Conservation (phyloP, 805 yeast genomes). For the Barnettozyma sp. region DNA sequence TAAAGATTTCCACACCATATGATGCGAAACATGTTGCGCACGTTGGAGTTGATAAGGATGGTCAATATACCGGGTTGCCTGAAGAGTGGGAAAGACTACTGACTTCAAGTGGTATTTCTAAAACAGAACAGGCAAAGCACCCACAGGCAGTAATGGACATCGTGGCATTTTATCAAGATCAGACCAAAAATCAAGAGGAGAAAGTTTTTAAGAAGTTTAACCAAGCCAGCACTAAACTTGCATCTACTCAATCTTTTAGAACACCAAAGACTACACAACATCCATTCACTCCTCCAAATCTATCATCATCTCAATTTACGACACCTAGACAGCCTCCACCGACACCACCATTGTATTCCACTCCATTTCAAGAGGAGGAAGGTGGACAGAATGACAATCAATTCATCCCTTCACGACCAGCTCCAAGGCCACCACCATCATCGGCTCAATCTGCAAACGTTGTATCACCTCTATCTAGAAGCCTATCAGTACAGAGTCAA, state of each 20-base stretch:
- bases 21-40: constrained; percentile 88
- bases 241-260: constrained; percentile 28
- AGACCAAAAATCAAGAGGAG: constrained; percentile 36
- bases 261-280: constrained; percentile 24
- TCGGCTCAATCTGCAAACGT: constrained; percentile 20
- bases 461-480: constrained; percentile 25
- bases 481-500: constrained; percentile 13
- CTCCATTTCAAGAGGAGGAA: constrained; percentile 6
- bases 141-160: constrained; percentile 94
- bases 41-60: constrained; percentile 82
- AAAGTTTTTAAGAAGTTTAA: constrained; percentile 35
- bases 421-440: constrained; percentile 50
- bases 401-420: constrained; percentile 61
- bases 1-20: constrained; percentile 83
- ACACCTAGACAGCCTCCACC: constrained; percentile 26
- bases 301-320: constrained; percentile 16
- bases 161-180: constrained; percentile 75
- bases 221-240: constrained; percentile 22
- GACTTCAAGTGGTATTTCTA: constrained; percentile 80
- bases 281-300: constrained; percentile 23
- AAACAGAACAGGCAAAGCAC: constrained; percentile 80
- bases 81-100: constrained; percentile 85
- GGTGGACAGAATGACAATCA: constrained; percentile 30
- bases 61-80: constrained; percentile 88
- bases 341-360: constrained; percentile 9